Base-by-base conservation (phyloP, 2,329 filamentous ascomycete species). In the Rutstroemia sp. region DNA sequence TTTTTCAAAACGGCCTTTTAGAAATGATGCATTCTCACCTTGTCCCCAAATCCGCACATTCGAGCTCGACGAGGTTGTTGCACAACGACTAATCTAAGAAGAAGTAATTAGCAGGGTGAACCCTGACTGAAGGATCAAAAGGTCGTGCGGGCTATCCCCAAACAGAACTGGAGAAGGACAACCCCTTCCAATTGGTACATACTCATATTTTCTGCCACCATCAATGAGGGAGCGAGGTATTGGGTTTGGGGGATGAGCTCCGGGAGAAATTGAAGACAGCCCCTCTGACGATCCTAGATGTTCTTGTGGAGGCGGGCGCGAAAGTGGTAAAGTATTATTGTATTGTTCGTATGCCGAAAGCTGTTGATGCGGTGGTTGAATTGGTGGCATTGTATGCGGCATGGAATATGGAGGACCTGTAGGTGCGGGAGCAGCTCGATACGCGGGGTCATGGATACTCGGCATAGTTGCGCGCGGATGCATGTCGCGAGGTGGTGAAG, bases 11-110 rank as follows among this genome's bases (percentile, higher is more conserved):
- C 42, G 14, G 16, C 21, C 17, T 45, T 14, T 42, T 14, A 42
- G 8, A 19, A 19, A 42, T 34, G 30, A 9, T 12, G 30, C 30
- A 34, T 25, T 48, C 59, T 56, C 74, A 94, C 89, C 81, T 97
- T 99, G 76, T 99, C 94, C 60, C 94, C 94, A 74, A 97, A 99
- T 7, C 94, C 94, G 75, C 94, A 99, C 94, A 97, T 97, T 60
- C 94, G 88, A 63, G 94, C 94, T 66, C 94, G 84, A 66, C 89
- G 80, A 51, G 94, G 94, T 72, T 97, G 91, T 75, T 99, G 94
- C 63, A 89, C 84, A 58, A 96, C 89, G 63, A 86, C 77, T 51
- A 96, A 79, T 60, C 84, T 87, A 71, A 72, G 8, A 42, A 76
- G n/a, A 27, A n/a, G 16, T 16, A 44, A 49, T 66, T 52, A 65